A percentile compares a stretch with the other conserved stretches of the same genome.
phyloP scores from a whole-genome alignment of 2,329 filamentous ascomycete species.

The Westerdykella aurantiaca region DNA sequence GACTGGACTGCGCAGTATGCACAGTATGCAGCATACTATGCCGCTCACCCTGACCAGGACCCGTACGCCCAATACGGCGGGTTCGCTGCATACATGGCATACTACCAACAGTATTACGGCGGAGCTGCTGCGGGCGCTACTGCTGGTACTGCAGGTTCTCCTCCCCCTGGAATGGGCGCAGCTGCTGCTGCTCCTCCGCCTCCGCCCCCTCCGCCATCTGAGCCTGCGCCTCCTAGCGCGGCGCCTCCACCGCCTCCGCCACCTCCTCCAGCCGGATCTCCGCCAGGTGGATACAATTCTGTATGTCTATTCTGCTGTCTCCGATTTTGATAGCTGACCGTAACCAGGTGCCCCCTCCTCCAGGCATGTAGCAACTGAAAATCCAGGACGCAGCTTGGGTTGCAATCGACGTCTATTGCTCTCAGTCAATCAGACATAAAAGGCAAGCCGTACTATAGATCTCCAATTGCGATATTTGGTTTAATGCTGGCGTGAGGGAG shows the following conservation, averaged over 20 bases:
- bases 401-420: no score
- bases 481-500: no score
- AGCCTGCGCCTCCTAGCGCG: constrained; percentile 23
- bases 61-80: constrained; percentile 90
- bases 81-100: constrained; percentile 41
- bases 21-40: constrained; percentile 61
- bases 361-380: constrained; percentile 20
- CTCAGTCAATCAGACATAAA: no score
- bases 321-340: not conserved
- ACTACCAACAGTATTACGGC: constrained; percentile 27
- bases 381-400: no score
- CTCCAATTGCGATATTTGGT: no score
- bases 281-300: constrained; percentile 29
- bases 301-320: constrained; percentile 13
- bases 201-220: constrained; percentile 28
- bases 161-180: constrained; percentile 15
- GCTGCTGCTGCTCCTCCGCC: constrained; percentile 19
- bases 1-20: constrained; percentile 80
- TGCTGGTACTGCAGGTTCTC: constrained; percentile 6
- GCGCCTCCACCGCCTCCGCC: constrained; percentile 24
- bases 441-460: no score
- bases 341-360: constrained; percentile 26
- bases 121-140: constrained; percentile 19
- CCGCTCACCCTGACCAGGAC: constrained; percentile 52
- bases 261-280: constrained; percentile 30